Evolutionary conservation across 192 early-diverging fungal genomes (phyloP).

Genomic region (Phlyctochytrium arcticum): DNA sequence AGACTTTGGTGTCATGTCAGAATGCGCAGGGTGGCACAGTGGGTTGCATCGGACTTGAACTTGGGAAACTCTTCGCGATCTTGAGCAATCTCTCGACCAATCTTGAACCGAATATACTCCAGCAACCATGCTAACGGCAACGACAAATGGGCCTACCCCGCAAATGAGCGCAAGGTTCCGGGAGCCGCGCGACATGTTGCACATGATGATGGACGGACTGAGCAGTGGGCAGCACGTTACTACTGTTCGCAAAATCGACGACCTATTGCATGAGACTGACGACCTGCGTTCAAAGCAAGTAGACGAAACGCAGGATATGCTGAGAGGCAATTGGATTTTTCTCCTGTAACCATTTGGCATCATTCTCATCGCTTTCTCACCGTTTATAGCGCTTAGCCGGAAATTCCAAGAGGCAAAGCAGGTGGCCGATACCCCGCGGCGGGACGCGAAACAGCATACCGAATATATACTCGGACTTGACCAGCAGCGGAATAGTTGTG

Average conservation of each 20-base stretch:
- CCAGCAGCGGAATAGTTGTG: too few species aligned
- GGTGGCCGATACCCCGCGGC: not conserved
- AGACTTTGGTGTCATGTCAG: too few species aligned
- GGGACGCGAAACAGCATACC: too few species aligned
- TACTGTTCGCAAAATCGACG: not conserved
- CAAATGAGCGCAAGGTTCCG: not conserved
- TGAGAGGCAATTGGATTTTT: not conserved
- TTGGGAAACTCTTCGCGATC: too few species aligned
- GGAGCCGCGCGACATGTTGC: not conserved
- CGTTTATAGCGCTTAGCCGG: not conserved
- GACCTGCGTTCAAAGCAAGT: constrained; percentile 2
- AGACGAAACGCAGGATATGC: constrained; percentile 7
- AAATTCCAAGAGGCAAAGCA: constrained; percentile 5
- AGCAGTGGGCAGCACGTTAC: constrained; percentile 1
- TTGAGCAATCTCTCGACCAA: too few species aligned
- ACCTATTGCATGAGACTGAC: not conserved
- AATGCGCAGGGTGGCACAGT: too few species aligned
- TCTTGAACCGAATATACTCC: too few species aligned
- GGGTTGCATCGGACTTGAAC: too few species aligned
- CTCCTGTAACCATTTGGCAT: too few species aligned
- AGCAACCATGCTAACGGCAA: not conserved
- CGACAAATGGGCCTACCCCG: not conserved
- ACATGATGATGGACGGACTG: not conserved
- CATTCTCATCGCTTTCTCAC: too few species aligned
- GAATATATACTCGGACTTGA: too few species aligned